Evolutionary conservation across 306 rosid genomes (phyloP).

Genomic region (Delonix regia): DNA sequence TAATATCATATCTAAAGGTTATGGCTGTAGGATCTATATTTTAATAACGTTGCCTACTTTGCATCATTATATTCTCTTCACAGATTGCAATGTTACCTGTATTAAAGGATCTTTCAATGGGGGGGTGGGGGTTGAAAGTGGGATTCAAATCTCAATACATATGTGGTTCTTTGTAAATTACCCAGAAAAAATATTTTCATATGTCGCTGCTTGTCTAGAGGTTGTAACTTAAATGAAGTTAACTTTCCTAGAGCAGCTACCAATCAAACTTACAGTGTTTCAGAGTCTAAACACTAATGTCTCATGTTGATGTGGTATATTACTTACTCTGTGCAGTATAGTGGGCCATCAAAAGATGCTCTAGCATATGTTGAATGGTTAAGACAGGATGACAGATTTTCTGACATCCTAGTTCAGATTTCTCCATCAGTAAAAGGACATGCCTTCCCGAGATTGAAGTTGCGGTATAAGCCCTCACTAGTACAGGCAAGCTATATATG

Average conservation of each 20-base stretch:
- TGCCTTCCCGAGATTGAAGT: slow-evolving; percentile 83
- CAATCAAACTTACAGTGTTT: slow-evolving; percentile 8
- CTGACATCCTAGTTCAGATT: slow-evolving; percentile 69
- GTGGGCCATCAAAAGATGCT: slow-evolving; percentile 89
- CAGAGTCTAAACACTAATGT: slow-evolving; percentile 23
- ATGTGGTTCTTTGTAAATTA: not conserved
- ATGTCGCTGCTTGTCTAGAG: not conserved
- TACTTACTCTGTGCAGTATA: slow-evolving; percentile 68
- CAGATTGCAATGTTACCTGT: too few relatives aligned
- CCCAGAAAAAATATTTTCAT: not conserved
- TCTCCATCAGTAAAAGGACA: slow-evolving; percentile 77
- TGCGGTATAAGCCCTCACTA: slow-evolving; percentile 89
- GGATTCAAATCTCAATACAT: not conserved
- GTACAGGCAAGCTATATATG: slow-evolving; percentile 68
- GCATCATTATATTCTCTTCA: too few relatives aligned
- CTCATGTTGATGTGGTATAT: slow-evolving; percentile 36
- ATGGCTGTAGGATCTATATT: too few relatives aligned
- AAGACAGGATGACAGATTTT: slow-evolving; percentile 75
- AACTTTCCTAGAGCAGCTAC: not conserved
- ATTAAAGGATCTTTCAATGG: too few relatives aligned
- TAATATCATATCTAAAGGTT: too few relatives aligned
- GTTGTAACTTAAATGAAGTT: not conserved
- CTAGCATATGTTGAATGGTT: slow-evolving; percentile 79
- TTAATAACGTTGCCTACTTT: too few relatives aligned
- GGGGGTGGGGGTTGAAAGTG: not conserved